Percentiles rank a stretch among this genome's conserved stretches.
Conservation (phyloP, 768 basidiomycete genomes). For the Leucocoprinus sp. region DNA sequence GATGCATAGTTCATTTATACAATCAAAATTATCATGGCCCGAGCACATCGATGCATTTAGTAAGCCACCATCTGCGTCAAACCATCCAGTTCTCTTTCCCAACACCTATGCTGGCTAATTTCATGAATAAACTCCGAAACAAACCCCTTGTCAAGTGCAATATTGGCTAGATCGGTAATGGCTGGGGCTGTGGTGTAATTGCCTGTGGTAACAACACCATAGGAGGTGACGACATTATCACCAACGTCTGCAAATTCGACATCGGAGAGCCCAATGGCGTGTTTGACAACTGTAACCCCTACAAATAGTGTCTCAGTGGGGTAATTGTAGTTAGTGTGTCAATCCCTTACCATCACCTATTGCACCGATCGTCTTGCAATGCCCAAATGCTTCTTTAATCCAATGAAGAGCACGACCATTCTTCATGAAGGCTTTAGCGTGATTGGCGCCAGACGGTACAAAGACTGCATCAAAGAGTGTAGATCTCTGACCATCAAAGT, state of each 20-base stretch:
- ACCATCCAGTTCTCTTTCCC: constrained; percentile 51
- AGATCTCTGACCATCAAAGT: constrained; percentile 71
- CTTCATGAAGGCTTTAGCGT: constrained; percentile 46
- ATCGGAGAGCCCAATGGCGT: constrained; percentile 37
- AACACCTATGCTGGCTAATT: constrained; percentile 62
- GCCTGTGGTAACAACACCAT: constrained; percentile 57
- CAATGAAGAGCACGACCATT: constrained; percentile 75
- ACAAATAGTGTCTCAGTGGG: not conserved
- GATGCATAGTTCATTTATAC: not conserved
- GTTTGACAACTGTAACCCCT: constrained; percentile 44
- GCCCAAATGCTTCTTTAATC: constrained; percentile 79
- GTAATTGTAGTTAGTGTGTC: not conserved
- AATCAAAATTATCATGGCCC: too few relatives aligned
- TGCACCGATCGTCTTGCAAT: constrained; percentile 77
- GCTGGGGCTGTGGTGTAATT: constrained; percentile 35
- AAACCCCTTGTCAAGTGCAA: constrained; percentile 44
- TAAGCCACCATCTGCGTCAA: constrained; percentile 44
- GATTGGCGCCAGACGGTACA: constrained; percentile 62
- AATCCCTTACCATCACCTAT: constrained; percentile 51
- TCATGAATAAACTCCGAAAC: constrained; percentile 50
- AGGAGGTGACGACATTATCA: constrained; percentile 44
- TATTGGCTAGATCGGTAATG: constrained; percentile 32
- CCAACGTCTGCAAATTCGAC: constrained; percentile 31
- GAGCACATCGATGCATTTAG: too few relatives aligned
- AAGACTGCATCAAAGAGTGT: constrained; percentile 80